Percentiles rank a stretch among this genome's conserved stretches.
These are phyloP conservation scores for Alloteropsis semialata DNA, from an alignment of 176 grass and related monocot genomes.

Conservation along the genomic window DNA sequence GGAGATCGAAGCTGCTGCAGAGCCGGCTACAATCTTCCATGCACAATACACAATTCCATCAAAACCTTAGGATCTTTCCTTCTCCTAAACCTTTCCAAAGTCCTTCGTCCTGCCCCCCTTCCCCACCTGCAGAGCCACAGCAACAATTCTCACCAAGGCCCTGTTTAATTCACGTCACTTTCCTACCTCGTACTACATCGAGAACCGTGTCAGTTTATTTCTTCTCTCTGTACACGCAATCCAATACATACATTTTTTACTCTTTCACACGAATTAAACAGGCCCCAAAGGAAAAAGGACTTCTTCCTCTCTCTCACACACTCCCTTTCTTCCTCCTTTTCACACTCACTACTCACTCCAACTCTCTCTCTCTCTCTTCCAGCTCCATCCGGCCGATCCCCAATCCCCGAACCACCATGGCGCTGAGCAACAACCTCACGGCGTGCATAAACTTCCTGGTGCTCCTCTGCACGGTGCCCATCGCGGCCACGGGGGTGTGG, in stretches of 20 bases:
- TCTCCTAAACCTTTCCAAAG: too few relatives aligned
- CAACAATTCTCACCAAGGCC: too few relatives aligned
- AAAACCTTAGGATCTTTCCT: neutral
- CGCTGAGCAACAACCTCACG: conserved; percentile 90
- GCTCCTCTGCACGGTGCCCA: conserved; percentile 65
- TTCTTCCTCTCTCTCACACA: too few relatives aligned
- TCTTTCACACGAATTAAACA: too few relatives aligned
- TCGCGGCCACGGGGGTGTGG: conserved; percentile 69
- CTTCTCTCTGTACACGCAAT: too few relatives aligned
- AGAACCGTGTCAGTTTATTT: too few relatives aligned
- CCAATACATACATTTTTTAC: too few relatives aligned
- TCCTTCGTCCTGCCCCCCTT: too few relatives aligned
- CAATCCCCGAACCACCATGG: conserved; percentile 34
- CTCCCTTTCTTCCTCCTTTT: neutral
- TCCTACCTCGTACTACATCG: too few relatives aligned
- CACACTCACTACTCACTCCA: neutral
- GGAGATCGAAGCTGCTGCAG: neutral
- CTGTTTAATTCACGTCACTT: too few relatives aligned
- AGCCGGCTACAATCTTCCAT: neutral
- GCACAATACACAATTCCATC: neutral
- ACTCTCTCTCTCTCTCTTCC: neutral
- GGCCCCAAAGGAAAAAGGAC: too few relatives aligned
- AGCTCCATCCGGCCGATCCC: too few relatives aligned
- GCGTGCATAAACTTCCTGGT: conserved; percentile 76
- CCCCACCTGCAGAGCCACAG: neutral